A percentile compares a stretch with the other conserved stretches of the same genome.
phyloP scores from a whole-genome alignment of 2,329 filamentous ascomycete genomes.

The Alternaria incomplexa region DNA sequence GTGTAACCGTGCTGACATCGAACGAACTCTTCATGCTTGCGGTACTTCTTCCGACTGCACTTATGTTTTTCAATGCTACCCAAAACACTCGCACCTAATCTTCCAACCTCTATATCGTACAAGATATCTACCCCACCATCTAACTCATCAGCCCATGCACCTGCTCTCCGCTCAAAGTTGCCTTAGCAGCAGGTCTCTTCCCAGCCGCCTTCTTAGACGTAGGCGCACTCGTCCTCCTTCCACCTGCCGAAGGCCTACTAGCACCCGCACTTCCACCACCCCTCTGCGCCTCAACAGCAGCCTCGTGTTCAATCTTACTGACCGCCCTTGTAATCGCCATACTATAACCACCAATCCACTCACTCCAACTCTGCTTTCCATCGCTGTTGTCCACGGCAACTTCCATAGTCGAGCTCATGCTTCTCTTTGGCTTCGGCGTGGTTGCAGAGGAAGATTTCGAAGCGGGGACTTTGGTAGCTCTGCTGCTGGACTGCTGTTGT shows the following conservation, averaged over 20 bases:
- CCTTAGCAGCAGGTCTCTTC: conserved; percentile 26
- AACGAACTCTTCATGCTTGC: background rate
- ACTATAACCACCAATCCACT: conserved; percentile 49
- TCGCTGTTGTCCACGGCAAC: conserved; percentile 18
- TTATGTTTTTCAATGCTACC: background rate
- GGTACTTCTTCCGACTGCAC: background rate
- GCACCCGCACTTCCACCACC: background rate
- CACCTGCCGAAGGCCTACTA: background rate
- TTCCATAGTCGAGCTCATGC: conserved; percentile 20
- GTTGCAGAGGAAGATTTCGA: background rate
- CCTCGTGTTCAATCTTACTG: conserved; percentile 46
- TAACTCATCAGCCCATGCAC: conserved; percentile 35
- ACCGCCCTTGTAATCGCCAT: conserved; percentile 45
- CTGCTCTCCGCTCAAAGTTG: conserved; percentile 34
- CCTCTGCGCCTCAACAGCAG: conserved; percentile 39
- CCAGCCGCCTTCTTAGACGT: conserved; percentile 9
- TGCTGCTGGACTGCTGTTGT: background rate
- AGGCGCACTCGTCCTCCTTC: conserved; percentile 6
- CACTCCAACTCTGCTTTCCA: conserved; percentile 42
- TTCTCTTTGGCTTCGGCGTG: conserved; percentile 11
- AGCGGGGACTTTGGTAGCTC: background rate
- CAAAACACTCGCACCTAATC: background rate
- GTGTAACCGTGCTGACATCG: background rate
- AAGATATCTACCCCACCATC: background rate
- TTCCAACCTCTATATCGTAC: background rate